These are phyloP conservation scores for Stipa capillata DNA, from an alignment of 176 grass and related monocot genomes.

Conservation along the genomic window DNA sequence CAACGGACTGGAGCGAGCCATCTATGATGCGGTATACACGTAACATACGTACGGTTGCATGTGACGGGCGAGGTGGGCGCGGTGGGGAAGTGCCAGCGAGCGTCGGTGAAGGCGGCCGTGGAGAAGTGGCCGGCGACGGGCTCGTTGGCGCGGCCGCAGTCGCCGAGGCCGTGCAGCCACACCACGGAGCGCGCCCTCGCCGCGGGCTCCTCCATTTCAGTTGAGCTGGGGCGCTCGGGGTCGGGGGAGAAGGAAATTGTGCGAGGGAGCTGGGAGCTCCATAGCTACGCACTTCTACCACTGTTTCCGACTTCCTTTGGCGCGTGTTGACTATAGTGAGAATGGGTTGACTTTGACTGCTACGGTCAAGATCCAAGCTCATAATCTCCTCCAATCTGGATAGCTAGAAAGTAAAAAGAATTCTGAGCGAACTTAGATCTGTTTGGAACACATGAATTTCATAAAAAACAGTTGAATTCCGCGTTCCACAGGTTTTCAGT, in stretches of 20 bases:
- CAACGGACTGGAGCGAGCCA: too few species aligned
- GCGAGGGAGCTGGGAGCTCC: background rate
- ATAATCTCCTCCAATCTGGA: background rate
- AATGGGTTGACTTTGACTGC: background rate
- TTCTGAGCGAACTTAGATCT: background rate
- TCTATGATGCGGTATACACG: too few species aligned
- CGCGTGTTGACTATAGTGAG: background rate
- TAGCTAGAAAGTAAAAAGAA: background rate
- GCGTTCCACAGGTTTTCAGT: too few species aligned
- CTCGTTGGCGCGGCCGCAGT: constrained; percentile 58
- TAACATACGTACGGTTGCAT: constrained; percentile 58
- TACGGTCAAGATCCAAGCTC: background rate
- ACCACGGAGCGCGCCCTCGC: constrained; percentile 30
- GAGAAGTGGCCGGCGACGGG: constrained; percentile 31
- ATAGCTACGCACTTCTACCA: background rate
- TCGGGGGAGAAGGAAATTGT: background rate
- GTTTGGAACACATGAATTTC: too few species aligned
- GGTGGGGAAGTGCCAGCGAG: constrained; percentile 58
- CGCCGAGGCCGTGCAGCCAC: constrained; percentile 66
- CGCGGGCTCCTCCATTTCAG: background rate
- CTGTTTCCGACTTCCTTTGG: background rate
- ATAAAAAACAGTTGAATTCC: too few species aligned
- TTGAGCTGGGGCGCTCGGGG: background rate
- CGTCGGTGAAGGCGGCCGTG: constrained; percentile 33
- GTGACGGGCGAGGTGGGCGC: constrained; percentile 43